Percentiles rank a stretch among this genome's conserved stretches.
Evolutionary conservation across 78 protist species (phyloP).

Genomic region (Ministeria vibrans): DNA sequence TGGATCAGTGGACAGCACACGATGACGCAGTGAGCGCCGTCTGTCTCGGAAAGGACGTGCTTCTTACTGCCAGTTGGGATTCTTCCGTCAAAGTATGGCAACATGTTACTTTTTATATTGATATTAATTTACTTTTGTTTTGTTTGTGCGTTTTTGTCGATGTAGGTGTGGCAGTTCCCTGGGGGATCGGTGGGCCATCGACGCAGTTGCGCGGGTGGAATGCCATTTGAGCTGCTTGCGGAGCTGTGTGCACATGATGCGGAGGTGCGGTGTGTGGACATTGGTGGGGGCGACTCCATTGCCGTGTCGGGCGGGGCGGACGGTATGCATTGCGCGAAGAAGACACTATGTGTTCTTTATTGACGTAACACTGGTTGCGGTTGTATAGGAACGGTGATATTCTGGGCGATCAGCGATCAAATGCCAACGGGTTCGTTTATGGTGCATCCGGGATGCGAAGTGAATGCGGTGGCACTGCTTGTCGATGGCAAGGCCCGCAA

Average conservation of each 20-base stretch:
- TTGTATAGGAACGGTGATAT: not conserved
- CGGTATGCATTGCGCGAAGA: too few species aligned
- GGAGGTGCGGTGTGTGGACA: not conserved
- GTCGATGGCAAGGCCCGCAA: too few species aligned
- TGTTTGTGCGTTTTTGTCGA: not conserved
- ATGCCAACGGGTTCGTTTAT: too few species aligned
- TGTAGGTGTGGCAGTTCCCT: too few species aligned
- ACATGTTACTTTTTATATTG: not conserved
- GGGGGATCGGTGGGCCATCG: too few species aligned
- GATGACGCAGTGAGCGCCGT: constrained; percentile 61
- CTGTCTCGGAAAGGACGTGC: constrained; percentile 4
- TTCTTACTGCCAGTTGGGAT: constrained; percentile 74
- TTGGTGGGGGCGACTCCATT: not conserved
- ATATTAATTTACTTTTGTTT: not conserved
- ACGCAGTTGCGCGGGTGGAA: too few species aligned
- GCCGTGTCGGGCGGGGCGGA: not conserved
- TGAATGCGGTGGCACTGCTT: too few species aligned
- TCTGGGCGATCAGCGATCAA: too few species aligned
- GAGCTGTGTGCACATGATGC: too few species aligned
- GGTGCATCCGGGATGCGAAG: too few species aligned
- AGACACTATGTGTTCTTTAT: not conserved
- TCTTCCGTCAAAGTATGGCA: constrained; percentile 46
- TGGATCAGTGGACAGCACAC: constrained; percentile 38
- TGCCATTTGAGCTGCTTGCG: too few species aligned
- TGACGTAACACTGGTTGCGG: not conserved